A percentile compares a stretch with the other conserved stretches of the same genome.
phyloP scores from a whole-genome alignment of 2,329 filamentous ascomycete genomes.

The Aschersonia sp. region DNA sequence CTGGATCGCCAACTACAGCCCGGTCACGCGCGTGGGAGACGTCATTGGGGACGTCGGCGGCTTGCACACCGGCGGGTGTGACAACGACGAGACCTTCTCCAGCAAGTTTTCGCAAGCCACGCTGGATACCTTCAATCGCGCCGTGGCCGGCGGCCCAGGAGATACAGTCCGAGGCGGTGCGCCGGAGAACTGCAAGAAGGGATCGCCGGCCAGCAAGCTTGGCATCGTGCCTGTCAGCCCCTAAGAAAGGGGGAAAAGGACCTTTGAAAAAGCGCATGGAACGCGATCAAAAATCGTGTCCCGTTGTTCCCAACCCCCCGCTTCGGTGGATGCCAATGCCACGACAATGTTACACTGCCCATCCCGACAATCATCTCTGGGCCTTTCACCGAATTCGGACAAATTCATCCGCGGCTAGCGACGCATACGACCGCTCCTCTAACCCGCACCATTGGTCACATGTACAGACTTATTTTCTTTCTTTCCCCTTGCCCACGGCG shows the following conservation, averaged over 20 bases:
- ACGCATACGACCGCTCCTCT: too few relatives aligned
- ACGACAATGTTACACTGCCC: too few relatives aligned
- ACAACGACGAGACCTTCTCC: slow-evolving; percentile 4
- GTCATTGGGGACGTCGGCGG: slow-evolving; percentile 6
- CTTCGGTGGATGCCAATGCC: too few relatives aligned
- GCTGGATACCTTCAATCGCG: slow-evolving; percentile 1
- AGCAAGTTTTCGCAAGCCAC: slow-evolving; percentile 2
- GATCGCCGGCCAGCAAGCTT: not conserved
- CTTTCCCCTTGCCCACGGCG: too few relatives aligned
- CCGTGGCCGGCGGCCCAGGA: not conserved
- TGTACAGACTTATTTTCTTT: too few relatives aligned
- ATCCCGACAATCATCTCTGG: too few relatives aligned
- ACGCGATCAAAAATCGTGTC: too few relatives aligned
- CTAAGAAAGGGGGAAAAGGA: not conserved
- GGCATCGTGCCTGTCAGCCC: not conserved
- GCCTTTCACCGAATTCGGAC: too few relatives aligned
- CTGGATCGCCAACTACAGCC: slow-evolving; percentile 5
- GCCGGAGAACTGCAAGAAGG: slow-evolving; percentile 2
- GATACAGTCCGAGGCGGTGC: slow-evolving; percentile 2
- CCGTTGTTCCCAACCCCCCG: too few relatives aligned
- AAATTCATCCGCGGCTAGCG: too few relatives aligned
- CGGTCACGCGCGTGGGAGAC: slow-evolving; percentile 1
- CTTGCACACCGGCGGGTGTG: slow-evolving; percentile 6
- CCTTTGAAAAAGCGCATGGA: too few relatives aligned
- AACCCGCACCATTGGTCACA: too few relatives aligned